Conservation (phyloP, 441 rosid genomes). For the Euphorbia celastroides region DNA sequence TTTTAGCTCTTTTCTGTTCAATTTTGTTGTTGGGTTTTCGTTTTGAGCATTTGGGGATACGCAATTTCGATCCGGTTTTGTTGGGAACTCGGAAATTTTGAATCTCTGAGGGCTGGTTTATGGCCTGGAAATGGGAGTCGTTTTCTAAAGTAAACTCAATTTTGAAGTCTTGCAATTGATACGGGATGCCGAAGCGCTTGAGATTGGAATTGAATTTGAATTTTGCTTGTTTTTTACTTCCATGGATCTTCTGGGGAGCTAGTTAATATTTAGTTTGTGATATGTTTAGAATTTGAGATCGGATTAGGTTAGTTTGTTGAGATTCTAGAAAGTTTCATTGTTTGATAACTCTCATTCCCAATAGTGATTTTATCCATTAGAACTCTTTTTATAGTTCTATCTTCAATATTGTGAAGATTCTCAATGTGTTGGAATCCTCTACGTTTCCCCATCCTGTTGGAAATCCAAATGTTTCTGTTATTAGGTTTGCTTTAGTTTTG, state of each 20-base stretch:
- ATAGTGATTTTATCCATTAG: neutral
- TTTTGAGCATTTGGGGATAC: slow-evolving; percentile 12
- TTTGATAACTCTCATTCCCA: neutral
- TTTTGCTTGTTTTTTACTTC: slow-evolving; percentile 6
- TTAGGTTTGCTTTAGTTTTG: slow-evolving; percentile 1
- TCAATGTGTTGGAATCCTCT: neutral
- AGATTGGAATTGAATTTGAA: slow-evolving; percentile 7
- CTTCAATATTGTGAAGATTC: neutral
- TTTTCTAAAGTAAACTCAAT: slow-evolving; percentile 6
- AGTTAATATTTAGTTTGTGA: neutral
- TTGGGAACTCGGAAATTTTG: slow-evolving; percentile 1
- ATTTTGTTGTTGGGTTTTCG: slow-evolving; percentile 11
- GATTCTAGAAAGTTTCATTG: neutral
- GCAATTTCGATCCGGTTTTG: neutral
- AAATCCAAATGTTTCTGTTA: neutral
- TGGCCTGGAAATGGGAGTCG: slow-evolving; percentile 6
- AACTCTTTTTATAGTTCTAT: neutral
- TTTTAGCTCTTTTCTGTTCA: slow-evolving; percentile 1
- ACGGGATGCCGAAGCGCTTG: neutral
- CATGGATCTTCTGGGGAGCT: slow-evolving; percentile 6
- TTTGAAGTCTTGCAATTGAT: neutral
- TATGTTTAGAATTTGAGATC: slow-evolving; percentile 18
- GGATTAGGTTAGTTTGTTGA: slow-evolving; percentile 3
- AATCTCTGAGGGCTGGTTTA: slow-evolving; percentile 9
- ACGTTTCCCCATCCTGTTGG: neutral